Evolutionary conservation across 208 protist species (phyloP).

Genomic region (Phytomonas sp.): DNA sequence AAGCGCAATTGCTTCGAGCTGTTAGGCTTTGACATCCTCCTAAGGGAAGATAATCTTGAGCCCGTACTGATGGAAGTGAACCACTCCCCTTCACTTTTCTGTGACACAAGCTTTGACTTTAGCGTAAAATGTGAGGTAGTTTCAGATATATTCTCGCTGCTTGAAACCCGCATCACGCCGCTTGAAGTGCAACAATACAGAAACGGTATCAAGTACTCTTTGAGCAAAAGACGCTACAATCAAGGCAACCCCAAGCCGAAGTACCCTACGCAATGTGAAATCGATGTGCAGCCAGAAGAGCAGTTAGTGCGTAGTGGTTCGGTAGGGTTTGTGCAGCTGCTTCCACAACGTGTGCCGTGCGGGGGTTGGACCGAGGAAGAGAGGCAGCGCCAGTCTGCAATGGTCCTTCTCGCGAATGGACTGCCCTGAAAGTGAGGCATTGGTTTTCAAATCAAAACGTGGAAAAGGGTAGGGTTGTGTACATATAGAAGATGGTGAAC

Average conservation of each 20-base stretch:
- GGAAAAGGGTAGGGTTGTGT: not conserved
- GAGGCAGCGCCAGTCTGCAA: conserved; percentile 15
- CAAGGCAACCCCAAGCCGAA: not conserved
- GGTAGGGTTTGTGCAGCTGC: conserved; percentile 5
- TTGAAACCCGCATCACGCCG: conserved; percentile 36
- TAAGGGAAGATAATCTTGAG: conserved; percentile 29
- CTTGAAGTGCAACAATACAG: conserved; percentile 10
- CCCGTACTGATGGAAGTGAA: conserved; percentile 88
- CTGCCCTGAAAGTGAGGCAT: conserved; percentile 12
- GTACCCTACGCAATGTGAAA: not conserved
- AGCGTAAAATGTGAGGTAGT: conserved; percentile 66
- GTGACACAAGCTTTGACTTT: conserved; percentile 75
- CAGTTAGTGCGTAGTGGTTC: not conserved
- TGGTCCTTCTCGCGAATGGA: conserved; percentile 18
- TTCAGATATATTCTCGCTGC: conserved; percentile 50
- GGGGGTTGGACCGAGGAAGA: conserved; percentile 23
- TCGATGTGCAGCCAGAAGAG: not conserved
- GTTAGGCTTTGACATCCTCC: conserved; percentile 85
- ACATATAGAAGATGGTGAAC: not conserved
- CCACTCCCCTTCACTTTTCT: conserved; percentile 85
- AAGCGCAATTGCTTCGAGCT: conserved; percentile 74
- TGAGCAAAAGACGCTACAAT: not conserved
- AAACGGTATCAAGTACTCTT: not conserved
- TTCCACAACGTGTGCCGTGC: not conserved
- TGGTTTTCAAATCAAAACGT: not conserved